phyloP scores from a whole-genome alignment of 2,329 filamentous ascomycete genomes.

The Colletotrichum sp. region DNA sequence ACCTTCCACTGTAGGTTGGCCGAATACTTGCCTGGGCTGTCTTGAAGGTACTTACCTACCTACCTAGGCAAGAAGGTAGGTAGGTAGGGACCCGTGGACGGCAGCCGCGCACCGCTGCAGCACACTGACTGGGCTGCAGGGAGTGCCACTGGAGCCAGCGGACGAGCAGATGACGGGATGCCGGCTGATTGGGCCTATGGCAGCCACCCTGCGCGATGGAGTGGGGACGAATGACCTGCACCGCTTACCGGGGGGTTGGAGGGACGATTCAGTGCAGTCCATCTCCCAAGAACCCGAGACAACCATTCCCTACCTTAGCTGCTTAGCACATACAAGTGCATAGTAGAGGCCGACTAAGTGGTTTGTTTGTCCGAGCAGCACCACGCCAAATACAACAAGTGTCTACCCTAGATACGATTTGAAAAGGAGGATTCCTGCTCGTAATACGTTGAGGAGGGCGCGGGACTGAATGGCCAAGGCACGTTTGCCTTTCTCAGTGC shows the following conservation, averaged over 20 bases:
- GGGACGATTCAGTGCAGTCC: neutral
- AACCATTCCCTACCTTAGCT: neutral
- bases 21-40: neutral
- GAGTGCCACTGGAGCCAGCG: neutral
- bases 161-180: slow-evolving; percentile 10
- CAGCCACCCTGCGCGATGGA: neutral
- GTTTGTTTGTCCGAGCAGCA: neutral
- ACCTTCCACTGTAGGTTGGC: neutral
- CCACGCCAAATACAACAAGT: neutral
- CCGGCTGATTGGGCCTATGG: slow-evolving; percentile 3
- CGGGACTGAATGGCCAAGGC: neutral
- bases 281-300: neutral
- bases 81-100: slow-evolving; percentile 9
- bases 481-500: neutral
- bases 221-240: slow-evolving; percentile 16
- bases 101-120: neutral
- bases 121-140: slow-evolving; percentile 9
- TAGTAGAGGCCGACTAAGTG: neutral
- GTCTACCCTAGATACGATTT: neutral
- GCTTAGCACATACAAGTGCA: neutral
- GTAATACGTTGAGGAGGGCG: neutral
- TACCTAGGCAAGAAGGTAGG: neutral
- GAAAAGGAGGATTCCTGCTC: neutral
- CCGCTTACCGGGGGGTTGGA: slow-evolving; percentile 4
- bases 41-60: neutral